Conservation (phyloP, 2,329 filamentous ascomycete species). For the Colletotrichum simmondsii region DNA sequence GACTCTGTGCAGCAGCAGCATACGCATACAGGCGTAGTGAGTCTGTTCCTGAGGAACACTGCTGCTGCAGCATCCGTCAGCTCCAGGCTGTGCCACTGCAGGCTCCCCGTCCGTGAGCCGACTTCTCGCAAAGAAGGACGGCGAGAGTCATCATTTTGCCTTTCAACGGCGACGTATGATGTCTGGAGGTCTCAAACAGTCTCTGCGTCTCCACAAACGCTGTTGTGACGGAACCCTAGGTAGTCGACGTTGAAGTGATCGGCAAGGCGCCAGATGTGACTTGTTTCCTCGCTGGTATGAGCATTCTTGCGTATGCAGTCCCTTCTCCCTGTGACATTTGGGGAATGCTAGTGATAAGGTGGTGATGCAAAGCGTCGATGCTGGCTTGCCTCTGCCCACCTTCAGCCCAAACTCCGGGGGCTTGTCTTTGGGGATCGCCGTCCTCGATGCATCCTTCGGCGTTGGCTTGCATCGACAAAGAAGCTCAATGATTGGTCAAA, state of each 20-base stretch:
- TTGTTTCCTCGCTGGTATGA: slow-evolving; percentile 1
- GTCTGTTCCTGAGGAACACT: not conserved
- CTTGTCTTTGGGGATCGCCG: slow-evolving; percentile 25
- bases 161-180: slow-evolving; percentile 18
- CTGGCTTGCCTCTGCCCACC: slow-evolving; percentile 2
- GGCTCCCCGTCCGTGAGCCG: slow-evolving; percentile 18
- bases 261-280: not conserved
- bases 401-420: not conserved
- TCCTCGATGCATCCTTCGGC: slow-evolving; percentile 32
- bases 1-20: not conserved
- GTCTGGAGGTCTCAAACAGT: slow-evolving; percentile 2
- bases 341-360: not conserved
- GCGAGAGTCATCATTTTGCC: not conserved
- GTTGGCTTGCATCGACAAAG: not conserved
- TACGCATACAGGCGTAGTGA: not conserved
- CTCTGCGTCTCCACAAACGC: slow-evolving; percentile 10
- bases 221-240: slow-evolving; percentile 15
- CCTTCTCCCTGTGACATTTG: not conserved
- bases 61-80: slow-evolving; percentile 10
- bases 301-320: not conserved
- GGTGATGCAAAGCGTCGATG: slow-evolving; percentile 28
- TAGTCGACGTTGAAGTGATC: slow-evolving; percentile 8
- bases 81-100: slow-evolving; percentile 16
- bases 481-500: slow-evolving; percentile 14
- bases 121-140: not conserved